phyloP scores from a whole-genome alignment of 2,329 filamentous ascomycete genomes.

The Aspergillus sp. region DNA sequence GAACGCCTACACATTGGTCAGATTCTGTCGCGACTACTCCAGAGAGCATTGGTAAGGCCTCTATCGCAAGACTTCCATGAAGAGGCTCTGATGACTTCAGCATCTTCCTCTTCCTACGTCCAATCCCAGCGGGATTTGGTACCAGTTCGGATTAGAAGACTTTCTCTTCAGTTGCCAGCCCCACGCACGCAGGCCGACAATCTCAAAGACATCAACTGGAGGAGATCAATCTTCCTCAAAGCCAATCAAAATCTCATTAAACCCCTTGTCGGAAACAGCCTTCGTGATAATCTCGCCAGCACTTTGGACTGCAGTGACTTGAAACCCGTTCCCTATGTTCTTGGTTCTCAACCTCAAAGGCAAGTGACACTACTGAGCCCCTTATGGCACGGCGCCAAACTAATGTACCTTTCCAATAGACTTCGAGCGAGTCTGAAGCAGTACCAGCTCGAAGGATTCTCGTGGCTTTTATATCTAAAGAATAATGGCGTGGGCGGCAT shows the following conservation, averaged over 20 bases:
- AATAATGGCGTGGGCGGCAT: conserved; percentile 34
- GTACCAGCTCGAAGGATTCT: conserved; percentile 56
- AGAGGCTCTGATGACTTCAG: neutral
- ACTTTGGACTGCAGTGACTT: neutral
- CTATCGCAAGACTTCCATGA: neutral
- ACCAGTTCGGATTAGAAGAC: neutral
- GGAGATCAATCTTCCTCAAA: neutral
- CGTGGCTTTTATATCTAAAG: conserved; percentile 50
- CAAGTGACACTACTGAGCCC: neutral
- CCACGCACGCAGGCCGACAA: neutral
- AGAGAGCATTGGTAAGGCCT: neutral
- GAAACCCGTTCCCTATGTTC: neutral
- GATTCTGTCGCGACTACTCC: neutral
- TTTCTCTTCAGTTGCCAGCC: neutral
- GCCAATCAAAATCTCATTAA: neutral
- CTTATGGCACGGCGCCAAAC: neutral
- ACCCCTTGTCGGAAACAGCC: neutral
- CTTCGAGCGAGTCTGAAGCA: conserved; percentile 57
- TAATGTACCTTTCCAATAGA: neutral
- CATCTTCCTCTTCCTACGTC: neutral
- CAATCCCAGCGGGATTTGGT: neutral
- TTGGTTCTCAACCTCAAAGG: neutral
- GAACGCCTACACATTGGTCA: neutral
- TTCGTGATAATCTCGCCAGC: neutral
- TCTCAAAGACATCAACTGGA: neutral